Base-by-base conservation (phyloP, 176 grass and related monocot species). In the Oryza australiensis region DNA sequence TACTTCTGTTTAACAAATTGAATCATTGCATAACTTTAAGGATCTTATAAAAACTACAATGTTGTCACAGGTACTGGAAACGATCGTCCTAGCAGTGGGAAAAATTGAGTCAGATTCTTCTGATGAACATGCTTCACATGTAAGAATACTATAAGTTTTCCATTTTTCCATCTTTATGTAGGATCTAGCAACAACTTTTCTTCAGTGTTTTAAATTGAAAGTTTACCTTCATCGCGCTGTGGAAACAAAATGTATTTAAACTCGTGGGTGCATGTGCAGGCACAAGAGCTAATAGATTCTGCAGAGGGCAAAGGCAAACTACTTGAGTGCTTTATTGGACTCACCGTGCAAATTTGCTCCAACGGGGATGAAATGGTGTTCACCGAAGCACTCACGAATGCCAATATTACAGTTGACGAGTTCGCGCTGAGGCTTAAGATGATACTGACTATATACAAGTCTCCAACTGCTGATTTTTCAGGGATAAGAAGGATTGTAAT, bases 371-470 rank as follows among this genome's bases (percentile, higher is more conserved):
- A 22, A 72, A 72, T 24, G 22, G 4, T 18, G 0, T 72, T 72
- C 69, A n/a, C 22, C 12, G 22, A 72, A 4, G 16, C 34, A 5
- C 34, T 70, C 0, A 32, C 28, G 33, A 69, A 0, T 20, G 20
- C 69, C 38, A n/a, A 41, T 41, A n/a, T 72, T 72, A 72, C 22
- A 12, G 12, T 43, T 22, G 69, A 72, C 24, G 6, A 6, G 37
- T 72, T 72, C 35, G 69, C 16, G n/a, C 33, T 45, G 69, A 72
- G 15, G 69, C 69, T 72, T 46, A 72, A 26, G 38, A 72, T 43
- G 69, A 26, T 72, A 72, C 26, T 72, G 14, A 37, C 40, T 12
- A 1, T 42, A 3, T 72, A 72, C 22, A 72, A 72, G n/a, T 72
- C 18, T 8, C 69, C 37, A 72, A 16, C 69, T 26, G 7, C 69